Evolutionary conservation across 2,329 filamentous ascomycete genomes (phyloP).

Genomic region (Mariannaea elegans): DNA sequence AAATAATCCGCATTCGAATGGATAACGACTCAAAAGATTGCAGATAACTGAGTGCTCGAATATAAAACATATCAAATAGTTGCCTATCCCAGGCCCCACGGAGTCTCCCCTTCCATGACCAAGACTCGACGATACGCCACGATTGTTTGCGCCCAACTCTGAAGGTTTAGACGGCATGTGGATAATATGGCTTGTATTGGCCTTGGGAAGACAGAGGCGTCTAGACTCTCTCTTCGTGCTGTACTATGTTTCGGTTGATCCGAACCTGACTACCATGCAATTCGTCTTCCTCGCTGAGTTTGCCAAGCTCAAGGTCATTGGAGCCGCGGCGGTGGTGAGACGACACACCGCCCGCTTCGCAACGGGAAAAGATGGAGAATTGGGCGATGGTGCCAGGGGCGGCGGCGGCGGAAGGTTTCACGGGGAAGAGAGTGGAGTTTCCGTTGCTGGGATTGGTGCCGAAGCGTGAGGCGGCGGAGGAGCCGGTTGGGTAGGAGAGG

Average conservation of each 20-base stretch:
- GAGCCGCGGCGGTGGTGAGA: constrained; percentile 35
- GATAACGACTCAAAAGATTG: background rate
- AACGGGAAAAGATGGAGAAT: constrained; percentile 38
- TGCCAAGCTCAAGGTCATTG: constrained; percentile 45
- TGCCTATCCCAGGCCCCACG: background rate
- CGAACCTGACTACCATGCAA: constrained; percentile 33
- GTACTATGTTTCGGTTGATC: constrained; percentile 44
- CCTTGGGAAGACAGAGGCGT: background rate
- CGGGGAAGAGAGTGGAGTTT: constrained; percentile 26
- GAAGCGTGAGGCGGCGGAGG: constrained; percentile 28
- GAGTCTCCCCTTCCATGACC: constrained; percentile 5
- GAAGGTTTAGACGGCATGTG: constrained; percentile 7
- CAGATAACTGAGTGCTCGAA: background rate
- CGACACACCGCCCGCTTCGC: constrained; percentile 31
- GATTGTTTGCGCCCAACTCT: constrained; percentile 15
- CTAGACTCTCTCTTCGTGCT: constrained; percentile 45
- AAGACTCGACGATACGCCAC: constrained; percentile 28
- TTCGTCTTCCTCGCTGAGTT: constrained; percentile 37
- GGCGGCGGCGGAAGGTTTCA: constrained; percentile 36
- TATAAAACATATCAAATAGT: background rate
- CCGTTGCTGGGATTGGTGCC: constrained; percentile 17
- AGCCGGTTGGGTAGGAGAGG: constrained; percentile 28
- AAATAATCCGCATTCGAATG: background rate
- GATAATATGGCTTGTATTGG: background rate
- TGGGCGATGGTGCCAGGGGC: constrained; percentile 28